Conservation (phyloP, 441 rosid genomes). For the Mallotus japonicus region DNA sequence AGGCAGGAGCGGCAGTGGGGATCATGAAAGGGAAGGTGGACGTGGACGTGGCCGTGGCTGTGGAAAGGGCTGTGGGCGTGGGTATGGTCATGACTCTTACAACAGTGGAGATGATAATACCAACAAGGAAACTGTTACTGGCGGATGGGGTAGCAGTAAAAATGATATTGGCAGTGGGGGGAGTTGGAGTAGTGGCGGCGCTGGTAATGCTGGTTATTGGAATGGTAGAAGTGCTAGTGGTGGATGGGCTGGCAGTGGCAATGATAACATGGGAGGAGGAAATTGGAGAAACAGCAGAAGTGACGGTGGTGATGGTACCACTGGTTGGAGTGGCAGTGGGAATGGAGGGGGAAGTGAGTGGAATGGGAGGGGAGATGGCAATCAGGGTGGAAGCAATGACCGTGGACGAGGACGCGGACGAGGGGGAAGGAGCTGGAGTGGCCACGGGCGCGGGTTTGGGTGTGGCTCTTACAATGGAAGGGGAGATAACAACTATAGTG, state of each 20-base stretch:
- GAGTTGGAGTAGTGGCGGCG: neutral
- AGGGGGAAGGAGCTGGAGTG: neutral
- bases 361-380: conserved; percentile 8
- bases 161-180: too few species aligned
- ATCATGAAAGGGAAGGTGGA: neutral
- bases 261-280: neutral
- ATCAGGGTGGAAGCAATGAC: conserved; percentile 1
- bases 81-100: neutral
- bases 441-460: conserved; percentile 4
- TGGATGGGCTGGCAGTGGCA: conserved; percentile 15
- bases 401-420: neutral
- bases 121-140: too few species aligned
- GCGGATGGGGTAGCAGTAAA: too few species aligned
- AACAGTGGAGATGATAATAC: neutral
- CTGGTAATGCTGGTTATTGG: neutral
- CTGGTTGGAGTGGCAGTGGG: conserved; percentile 20
- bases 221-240: neutral
- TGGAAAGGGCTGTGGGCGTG: neutral
- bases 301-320: too few species aligned
- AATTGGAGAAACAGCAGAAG: neutral
- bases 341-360: conserved; percentile 15
- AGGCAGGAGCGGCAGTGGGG: conserved; percentile 6
- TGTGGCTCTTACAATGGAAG: neutral
- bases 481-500: neutral
- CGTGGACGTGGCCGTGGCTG: neutral